These are phyloP conservation scores for Colletotrichum cereale DNA, from an alignment of 2,329 filamentous ascomycete species.

Conservation along the genomic window DNA sequence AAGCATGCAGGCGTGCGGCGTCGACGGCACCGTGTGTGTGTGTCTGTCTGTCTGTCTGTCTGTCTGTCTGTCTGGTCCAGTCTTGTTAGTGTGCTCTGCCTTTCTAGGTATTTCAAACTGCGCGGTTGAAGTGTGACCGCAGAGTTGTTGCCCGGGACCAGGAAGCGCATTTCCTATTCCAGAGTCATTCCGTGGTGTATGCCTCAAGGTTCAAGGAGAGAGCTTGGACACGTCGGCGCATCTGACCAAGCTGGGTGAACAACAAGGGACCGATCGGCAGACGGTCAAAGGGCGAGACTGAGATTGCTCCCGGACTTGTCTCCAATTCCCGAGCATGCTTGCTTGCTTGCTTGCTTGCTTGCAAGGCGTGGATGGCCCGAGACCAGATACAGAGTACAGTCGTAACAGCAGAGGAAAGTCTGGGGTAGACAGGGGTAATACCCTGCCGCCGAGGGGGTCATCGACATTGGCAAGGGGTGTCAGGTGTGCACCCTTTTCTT, in stretches of 20 bases:
- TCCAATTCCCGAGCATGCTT: slow-evolving; percentile 37
- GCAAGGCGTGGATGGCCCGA: slow-evolving; percentile 32
- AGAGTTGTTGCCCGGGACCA: too few species aligned
- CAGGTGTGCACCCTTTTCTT: slow-evolving; percentile 33
- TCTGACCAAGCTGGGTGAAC: slow-evolving; percentile 1
- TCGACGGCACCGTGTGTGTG: background rate
- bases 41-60: too few species aligned
- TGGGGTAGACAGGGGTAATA: slow-evolving; percentile 39
- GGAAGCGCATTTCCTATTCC: slow-evolving; percentile 3
- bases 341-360: too few species aligned
- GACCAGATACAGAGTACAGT: slow-evolving; percentile 32
- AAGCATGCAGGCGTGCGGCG: slow-evolving; percentile 30
- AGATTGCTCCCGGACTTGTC: slow-evolving; percentile 29
- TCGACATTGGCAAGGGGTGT: slow-evolving; percentile 33
- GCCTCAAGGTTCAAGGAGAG: background rate
- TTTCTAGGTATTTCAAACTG: background rate
- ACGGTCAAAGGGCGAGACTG: slow-evolving; percentile 7
- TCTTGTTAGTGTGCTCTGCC: background rate
- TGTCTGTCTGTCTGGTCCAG: background rate
- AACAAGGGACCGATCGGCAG: slow-evolving; percentile 24
- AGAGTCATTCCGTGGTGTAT: slow-evolving; percentile 14
- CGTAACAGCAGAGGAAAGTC: slow-evolving; percentile 31
- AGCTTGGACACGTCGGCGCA: background rate
- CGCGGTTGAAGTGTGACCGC: background rate
- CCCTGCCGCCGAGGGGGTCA: slow-evolving; percentile 2